phyloP scores from a whole-genome alignment of 2,329 filamentous ascomycete genomes.

The Claviceps purpurea region DNA sequence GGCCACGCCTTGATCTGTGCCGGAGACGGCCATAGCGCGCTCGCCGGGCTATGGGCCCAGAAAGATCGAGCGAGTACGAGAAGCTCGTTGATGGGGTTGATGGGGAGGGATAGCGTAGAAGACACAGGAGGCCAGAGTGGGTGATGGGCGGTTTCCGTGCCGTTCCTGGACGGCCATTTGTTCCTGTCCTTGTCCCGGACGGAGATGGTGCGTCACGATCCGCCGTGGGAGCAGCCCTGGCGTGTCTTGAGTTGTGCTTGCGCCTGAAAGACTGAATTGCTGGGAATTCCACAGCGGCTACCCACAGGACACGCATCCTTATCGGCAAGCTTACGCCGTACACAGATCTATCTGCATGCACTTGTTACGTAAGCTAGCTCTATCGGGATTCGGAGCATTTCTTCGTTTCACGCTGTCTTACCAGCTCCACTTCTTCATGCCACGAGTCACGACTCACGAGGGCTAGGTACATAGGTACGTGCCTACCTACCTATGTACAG shows the following conservation, averaged over 20 bases:
- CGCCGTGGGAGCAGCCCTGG: no score
- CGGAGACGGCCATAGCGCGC: constrained; percentile 15
- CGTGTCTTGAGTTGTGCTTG: no score
- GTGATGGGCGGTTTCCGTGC: constrained; percentile 1
- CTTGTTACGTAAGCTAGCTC: not conserved
- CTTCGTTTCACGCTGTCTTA: not conserved
- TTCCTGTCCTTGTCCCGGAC: not conserved
- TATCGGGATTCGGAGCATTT: not conserved
- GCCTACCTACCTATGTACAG: no score
- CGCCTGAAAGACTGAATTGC: not conserved
- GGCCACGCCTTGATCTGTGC: constrained; percentile 11
- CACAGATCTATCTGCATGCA: not conserved
- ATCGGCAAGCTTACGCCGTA: no score
- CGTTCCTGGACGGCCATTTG: constrained; percentile 9
- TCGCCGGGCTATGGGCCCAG: not conserved
- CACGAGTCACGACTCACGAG: no score
- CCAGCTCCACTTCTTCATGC: no score
- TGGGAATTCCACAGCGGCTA: not conserved
- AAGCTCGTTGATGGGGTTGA: not conserved
- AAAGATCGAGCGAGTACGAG: not conserved
- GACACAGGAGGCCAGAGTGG: not conserved
- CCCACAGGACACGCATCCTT: no score
- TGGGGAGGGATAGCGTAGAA: not conserved
- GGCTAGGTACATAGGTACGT: no score
- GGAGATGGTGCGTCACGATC: not conserved